Conservation (phyloP, 2,329 filamentous ascomycete species). For the Nigrospora sphaerica region DNA sequence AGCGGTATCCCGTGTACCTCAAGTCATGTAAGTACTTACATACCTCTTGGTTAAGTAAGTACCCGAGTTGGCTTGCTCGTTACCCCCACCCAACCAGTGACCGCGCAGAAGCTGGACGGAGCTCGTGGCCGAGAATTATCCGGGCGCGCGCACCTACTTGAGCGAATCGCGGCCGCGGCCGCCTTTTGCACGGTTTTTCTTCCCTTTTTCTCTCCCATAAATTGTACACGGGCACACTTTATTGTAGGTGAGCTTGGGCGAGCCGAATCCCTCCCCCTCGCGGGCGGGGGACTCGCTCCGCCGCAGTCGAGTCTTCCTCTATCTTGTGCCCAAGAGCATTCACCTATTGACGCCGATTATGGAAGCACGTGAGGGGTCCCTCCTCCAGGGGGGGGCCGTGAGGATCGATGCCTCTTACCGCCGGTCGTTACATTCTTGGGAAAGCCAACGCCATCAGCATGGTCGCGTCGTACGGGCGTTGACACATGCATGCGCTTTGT, state of each 20-base stretch:
- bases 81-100: too few relatives aligned
- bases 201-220: slow-evolving; percentile 37
- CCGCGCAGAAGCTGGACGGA: too few relatives aligned
- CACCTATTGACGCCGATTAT: slow-evolving; percentile 53
- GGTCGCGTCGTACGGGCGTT: too few relatives aligned
- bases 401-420: slow-evolving; percentile 65
- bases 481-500: too few relatives aligned
- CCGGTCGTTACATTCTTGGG: slow-evolving; percentile 57
- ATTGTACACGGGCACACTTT: slow-evolving; percentile 65
- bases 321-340: slow-evolving; percentile 62
- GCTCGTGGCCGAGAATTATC: too few relatives aligned
- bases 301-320: slow-evolving; percentile 59
- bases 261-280: slow-evolving; percentile 24
- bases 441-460: too few relatives aligned
- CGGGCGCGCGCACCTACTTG: too few relatives aligned
- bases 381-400: slow-evolving; percentile 31
- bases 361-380: slow-evolving; percentile 59
- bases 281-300: slow-evolving; percentile 27
- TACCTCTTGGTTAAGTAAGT: too few relatives aligned
- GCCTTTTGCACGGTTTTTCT: slow-evolving; percentile 20
- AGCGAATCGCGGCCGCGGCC: too few relatives aligned
- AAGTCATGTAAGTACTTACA: too few relatives aligned
- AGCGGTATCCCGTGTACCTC: too few relatives aligned
- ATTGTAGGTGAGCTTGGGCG: slow-evolving; percentile 64
- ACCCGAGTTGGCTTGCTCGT: too few relatives aligned